phyloP scores from a whole-genome alignment of 805 yeast genomes.

The Schwanniomyces sp. region DNA sequence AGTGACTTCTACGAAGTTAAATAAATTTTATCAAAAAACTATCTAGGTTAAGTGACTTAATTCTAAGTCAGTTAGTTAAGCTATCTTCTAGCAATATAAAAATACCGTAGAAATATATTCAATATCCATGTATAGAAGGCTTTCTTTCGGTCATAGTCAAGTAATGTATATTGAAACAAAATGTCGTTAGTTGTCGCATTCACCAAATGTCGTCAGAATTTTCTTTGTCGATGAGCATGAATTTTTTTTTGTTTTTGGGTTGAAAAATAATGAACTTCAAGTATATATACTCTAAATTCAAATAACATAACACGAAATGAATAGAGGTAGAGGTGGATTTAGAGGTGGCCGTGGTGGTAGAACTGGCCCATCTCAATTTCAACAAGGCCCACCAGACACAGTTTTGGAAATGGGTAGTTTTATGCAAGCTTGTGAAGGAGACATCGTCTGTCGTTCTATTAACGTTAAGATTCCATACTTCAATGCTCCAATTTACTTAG shows the following conservation, averaged over 20 bases:
- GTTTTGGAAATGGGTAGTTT: slow-evolving; percentile 95
- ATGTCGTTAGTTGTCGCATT: not conserved
- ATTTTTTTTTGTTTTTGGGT: slow-evolving; percentile 7
- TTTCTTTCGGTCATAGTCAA: not conserved
- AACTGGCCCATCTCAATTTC: slow-evolving; percentile 70
- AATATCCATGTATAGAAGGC: not conserved
- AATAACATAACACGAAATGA: slow-evolving; percentile 38
- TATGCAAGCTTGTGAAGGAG: slow-evolving; percentile 93
- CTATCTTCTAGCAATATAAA: no score
- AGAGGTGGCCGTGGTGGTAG: slow-evolving; percentile 69
- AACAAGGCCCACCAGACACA: slow-evolving; percentile 91
- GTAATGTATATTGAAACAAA: not conserved
- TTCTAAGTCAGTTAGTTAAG: no score
- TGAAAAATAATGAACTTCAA: not conserved
- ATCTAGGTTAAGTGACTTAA: no score
- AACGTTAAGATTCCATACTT: slow-evolving; percentile 95
- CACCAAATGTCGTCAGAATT: slow-evolving; percentile 4
- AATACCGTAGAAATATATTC: no score
- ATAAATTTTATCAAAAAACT: not conserved
- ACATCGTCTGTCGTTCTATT: slow-evolving; percentile 92
- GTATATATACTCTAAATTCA: not conserved
- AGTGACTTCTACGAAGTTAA: not conserved
- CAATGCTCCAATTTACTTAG: slow-evolving; percentile 97
- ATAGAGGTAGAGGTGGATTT: slow-evolving; percentile 71
- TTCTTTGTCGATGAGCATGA: slow-evolving; percentile 8